A percentile compares a stretch with the other conserved stretches of the same genome.
Evolutionary conservation across 306 rosid genomes (phyloP).

Genomic region (Begonia loranthoides): DNA sequence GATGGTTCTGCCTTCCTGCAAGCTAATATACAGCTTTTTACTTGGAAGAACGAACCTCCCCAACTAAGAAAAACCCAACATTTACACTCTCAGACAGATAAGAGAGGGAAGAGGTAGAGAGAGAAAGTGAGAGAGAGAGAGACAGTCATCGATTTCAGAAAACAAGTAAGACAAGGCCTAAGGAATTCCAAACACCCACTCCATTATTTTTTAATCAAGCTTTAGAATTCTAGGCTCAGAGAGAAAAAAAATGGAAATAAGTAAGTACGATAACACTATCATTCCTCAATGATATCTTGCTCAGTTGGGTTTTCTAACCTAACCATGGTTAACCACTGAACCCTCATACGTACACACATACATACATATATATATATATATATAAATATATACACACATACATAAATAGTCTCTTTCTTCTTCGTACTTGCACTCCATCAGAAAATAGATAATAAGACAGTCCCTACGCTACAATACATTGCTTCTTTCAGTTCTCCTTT

Average conservation of each 20-base stretch:
- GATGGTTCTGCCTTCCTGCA: constrained; percentile 76
- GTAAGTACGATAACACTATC: constrained; percentile 64
- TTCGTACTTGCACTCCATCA: constrained; percentile 1
- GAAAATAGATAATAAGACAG: neutral
- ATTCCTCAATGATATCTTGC: constrained; percentile 76
- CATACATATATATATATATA: constrained; percentile 8
- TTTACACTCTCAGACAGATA: no score
- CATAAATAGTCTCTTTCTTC: constrained; percentile 7
- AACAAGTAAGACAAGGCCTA: constrained; percentile 62
- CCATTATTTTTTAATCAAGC: neutral
- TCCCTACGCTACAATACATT: no score
- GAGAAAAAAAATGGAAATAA: constrained; percentile 5
- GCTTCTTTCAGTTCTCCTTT: neutral
- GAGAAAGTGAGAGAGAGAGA: constrained; percentile 14
- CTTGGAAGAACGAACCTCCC: constrained; percentile 72
- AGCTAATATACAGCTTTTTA: constrained; percentile 82
- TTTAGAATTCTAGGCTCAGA: neutral
- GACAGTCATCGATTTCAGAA: constrained; percentile 48
- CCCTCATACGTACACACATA: neutral
- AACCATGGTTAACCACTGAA: constrained; percentile 53
- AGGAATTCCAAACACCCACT: constrained; percentile 11
- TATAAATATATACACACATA: constrained; percentile 1
- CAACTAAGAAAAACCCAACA: constrained; percentile 23
- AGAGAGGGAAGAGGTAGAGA: constrained; percentile 1
- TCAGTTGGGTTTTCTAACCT: constrained; percentile 37